Evolutionary conservation across 768 basidiomycete genomes (phyloP), one percentile per base, ranked within the genome.

Genomic region (Suillus subaureus): DNA sequence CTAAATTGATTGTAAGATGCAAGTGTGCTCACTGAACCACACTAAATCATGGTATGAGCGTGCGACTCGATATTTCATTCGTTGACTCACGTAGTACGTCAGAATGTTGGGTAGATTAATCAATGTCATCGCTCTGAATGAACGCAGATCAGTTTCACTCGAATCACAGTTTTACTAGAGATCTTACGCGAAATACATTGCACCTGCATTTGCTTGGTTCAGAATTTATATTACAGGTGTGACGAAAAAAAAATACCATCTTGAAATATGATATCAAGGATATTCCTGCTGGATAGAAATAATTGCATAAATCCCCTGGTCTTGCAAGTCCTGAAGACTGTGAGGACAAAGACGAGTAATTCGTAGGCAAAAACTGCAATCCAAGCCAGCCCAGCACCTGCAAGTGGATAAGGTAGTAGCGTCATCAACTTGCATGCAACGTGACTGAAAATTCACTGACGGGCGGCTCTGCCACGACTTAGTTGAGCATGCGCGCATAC

Each of bases 151-250:
- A 65, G 16, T 33, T 28, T 28, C 26, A 37, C 65, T 16, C 31
- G n/a, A 33, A 43, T 23, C 43, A 54, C 31, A 31, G 15, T 58
- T 3, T 61, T 1, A 86, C 15, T 28, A 65, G 6, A 87, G 66
- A 43, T 12, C 84, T 75, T 66, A 87, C 86, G 79, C 83, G 67
- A 85, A 87, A 70, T 87, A 88, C 35, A 87, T 70, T 1, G 85
- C 81, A 62, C 86, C 86, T 86, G 63, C 31, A 43, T n/a, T 12
- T 21, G 33, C 31, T 31, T 55, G 11, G 42, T 23, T 58, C 26
- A 54, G 23, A 54, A 6, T 39, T 42, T 15, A 58, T 45, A 33
- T 6, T 52, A 33, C 43, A 23, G 18, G 39, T 5, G 39, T 23
- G 15, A 54, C 4, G 45, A 47, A 31, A 23, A 33, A 37, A 40